Conservation (phyloP, 2,329 filamentous ascomycete genomes). For the Orbilia brochopaga region DNA sequence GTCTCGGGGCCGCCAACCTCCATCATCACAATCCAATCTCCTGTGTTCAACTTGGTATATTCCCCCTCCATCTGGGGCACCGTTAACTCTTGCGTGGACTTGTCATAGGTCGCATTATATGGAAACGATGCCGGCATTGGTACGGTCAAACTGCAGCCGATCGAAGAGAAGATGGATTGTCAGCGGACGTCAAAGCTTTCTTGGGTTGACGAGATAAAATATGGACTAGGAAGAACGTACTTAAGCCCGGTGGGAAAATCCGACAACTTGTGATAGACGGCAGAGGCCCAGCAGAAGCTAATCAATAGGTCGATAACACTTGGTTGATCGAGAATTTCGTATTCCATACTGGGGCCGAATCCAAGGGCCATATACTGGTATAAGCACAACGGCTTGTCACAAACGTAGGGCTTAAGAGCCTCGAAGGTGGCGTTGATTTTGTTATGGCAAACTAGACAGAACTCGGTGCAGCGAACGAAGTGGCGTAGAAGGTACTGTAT, state of each 20-base stretch:
- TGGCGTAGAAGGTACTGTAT: slow-evolving; percentile 72
- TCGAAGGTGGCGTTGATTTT: slow-evolving; percentile 70
- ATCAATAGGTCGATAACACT: slow-evolving; percentile 83
- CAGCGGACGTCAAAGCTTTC: background rate
- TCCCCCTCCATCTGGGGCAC: slow-evolving; percentile 13
- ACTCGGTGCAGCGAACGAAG: slow-evolving; percentile 80
- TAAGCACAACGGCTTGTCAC: slow-evolving; percentile 74
- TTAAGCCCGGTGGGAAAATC: slow-evolving; percentile 67
- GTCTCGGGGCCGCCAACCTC: slow-evolving; percentile 28
- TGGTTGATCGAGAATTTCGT: slow-evolving; percentile 79
- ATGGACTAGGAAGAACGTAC: slow-evolving; percentile 56
- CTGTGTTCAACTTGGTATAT: slow-evolving; percentile 58
- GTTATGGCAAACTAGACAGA: slow-evolving; percentile 83
- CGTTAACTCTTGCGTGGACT: slow-evolving; percentile 21
- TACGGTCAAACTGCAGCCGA: slow-evolving; percentile 26
- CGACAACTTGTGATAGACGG: slow-evolving; percentile 59
- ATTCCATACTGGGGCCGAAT: slow-evolving; percentile 82
- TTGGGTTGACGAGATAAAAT: background rate
- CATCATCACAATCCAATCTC: slow-evolving; percentile 63
- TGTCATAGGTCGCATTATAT: slow-evolving; percentile 20
- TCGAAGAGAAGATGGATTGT: background rate
- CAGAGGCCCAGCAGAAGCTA: slow-evolving; percentile 76
- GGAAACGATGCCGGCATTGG: slow-evolving; percentile 20
- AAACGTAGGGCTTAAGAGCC: slow-evolving; percentile 79
- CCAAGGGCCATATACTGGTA: slow-evolving; percentile 89